phyloP scores from a whole-genome alignment of 495 filamentous ascomycete species.

The Extremus antarcticus region DNA sequence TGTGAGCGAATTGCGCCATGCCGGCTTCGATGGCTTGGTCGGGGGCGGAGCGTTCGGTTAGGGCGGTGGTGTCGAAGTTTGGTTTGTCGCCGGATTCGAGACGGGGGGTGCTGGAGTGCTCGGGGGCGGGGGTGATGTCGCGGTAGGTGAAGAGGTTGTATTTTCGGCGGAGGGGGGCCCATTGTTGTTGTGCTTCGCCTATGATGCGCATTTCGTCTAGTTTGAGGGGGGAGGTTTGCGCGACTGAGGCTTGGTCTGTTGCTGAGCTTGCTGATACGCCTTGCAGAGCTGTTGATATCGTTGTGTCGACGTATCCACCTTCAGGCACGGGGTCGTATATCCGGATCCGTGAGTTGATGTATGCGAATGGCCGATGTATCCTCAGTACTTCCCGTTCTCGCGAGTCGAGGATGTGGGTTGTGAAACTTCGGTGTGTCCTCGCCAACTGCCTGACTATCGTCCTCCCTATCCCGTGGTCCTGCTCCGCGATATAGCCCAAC shows the following conservation, averaged over 20 bases:
- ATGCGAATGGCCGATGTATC: constrained; percentile 61
- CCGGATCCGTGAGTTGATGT: constrained; percentile 53
- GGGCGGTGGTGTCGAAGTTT: constrained; percentile 39
- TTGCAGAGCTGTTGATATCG: constrained; percentile 36
- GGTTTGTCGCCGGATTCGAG: constrained; percentile 38
- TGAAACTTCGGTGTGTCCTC: constrained; percentile 55
- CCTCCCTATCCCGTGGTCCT: constrained; percentile 48
- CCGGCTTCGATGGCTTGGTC: constrained; percentile 31
- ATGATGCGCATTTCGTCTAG: constrained; percentile 52
- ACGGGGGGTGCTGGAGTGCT: constrained; percentile 22
- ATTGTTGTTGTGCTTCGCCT: constrained; percentile 58
- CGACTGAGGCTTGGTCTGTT: constrained; percentile 29
- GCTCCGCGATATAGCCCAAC: constrained; percentile 59
- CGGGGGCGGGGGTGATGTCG: constrained; percentile 17
- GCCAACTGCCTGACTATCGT: constrained; percentile 54
- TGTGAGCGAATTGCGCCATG: constrained; percentile 54
- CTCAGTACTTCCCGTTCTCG: constrained; percentile 53
- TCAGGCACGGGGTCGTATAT: constrained; percentile 43
- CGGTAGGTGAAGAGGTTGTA: constrained; percentile 55
- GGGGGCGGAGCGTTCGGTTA: constrained; percentile 14
- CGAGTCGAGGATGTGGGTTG: constrained; percentile 59
- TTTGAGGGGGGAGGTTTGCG: constrained; percentile 41
- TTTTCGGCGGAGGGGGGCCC: constrained; percentile 55
- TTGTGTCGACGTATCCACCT: constrained; percentile 19
- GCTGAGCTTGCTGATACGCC: constrained; percentile 34